These are phyloP conservation scores for Solanum aculeatissimum DNA, from an alignment of 305 asterid genomes.

Conservation along the genomic window DNA sequence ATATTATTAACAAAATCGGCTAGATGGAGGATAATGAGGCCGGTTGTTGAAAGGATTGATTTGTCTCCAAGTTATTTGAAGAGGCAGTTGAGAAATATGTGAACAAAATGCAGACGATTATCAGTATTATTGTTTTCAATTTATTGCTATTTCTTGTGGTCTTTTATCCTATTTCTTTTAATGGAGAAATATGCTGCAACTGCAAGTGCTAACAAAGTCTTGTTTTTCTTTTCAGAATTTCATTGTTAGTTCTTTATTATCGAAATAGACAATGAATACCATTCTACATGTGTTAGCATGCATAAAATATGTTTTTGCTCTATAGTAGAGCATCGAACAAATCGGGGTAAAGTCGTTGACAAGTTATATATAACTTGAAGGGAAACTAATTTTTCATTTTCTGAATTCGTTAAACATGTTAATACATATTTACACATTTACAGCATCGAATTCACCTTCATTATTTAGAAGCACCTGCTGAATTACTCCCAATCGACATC, in stretches of 20 bases:
- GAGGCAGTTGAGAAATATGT: neutral
- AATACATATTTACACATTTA: conserved; percentile 14
- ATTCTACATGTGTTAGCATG: neutral
- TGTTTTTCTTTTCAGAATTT: neutral
- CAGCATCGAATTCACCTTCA: neutral
- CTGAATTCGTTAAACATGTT: neutral
- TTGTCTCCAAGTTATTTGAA: neutral
- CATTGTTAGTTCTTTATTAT: neutral
- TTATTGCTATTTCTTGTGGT: no score
- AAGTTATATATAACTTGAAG: neutral
- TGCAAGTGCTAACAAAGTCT: neutral
- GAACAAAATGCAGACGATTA: neutral
- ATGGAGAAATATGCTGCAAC: neutral
- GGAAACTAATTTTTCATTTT: neutral
- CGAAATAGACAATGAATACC: neutral
- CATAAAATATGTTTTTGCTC: neutral
- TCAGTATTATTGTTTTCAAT: no score
- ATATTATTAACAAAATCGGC: neutral
- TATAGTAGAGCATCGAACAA: neutral
- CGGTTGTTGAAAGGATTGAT: neutral
- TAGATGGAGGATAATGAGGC: neutral
- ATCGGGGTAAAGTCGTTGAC: neutral
- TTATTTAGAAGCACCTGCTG: neutral
- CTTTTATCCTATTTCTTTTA: neutral
- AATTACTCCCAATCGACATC: conserved; percentile 29